Percentiles rank a stretch among this genome's conserved stretches.
Conservation (phyloP, 2,329 filamentous ascomycete genomes). For the Fusarium verticillioides region DNA sequence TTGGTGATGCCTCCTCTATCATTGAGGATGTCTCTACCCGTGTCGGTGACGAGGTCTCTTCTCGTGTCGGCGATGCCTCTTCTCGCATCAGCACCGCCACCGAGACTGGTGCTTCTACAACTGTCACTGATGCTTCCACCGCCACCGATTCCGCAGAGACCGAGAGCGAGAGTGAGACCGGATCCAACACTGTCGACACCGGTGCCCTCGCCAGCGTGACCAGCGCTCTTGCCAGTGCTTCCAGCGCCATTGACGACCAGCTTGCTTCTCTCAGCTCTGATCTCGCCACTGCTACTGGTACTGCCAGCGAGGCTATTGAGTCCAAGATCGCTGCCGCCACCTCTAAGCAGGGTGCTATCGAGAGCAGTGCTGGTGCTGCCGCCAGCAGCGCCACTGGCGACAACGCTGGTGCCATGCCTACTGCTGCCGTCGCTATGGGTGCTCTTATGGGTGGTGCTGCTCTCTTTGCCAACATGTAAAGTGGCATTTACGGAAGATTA, state of each 20-base stretch:
- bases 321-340: slow-evolving; percentile 30
- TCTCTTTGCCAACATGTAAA: slow-evolving; percentile 58
- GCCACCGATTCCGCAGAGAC: slow-evolving; percentile 27
- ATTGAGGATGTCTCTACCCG: slow-evolving; percentile 19
- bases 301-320: slow-evolving; percentile 29
- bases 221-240: slow-evolving; percentile 31
- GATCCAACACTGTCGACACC: slow-evolving; percentile 27
- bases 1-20: slow-evolving; percentile 15
- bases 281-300: slow-evolving; percentile 41
- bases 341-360: slow-evolving; percentile 24
- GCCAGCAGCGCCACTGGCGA: slow-evolving; percentile 33
- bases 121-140: slow-evolving; percentile 17
- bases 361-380: slow-evolving; percentile 14
- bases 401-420: slow-evolving; percentile 50
- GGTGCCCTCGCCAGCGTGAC: slow-evolving; percentile 27
- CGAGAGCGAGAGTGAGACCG: slow-evolving; percentile 30
- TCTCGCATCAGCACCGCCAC: slow-evolving; percentile 11
- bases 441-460: slow-evolving; percentile 61
- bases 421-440: slow-evolving; percentile 57
- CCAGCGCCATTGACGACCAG: slow-evolving; percentile 18
- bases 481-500: background rate
- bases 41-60: slow-evolving; percentile 17
- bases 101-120: slow-evolving; percentile 18
- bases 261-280: slow-evolving; percentile 42
- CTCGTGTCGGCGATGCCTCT: slow-evolving; percentile 25